A percentile compares a stretch with the other conserved stretches of the same genome.
Evolutionary conservation across 495 filamentous ascomycete genomes (phyloP).

Genomic region (Xylaria intraflava): DNA sequence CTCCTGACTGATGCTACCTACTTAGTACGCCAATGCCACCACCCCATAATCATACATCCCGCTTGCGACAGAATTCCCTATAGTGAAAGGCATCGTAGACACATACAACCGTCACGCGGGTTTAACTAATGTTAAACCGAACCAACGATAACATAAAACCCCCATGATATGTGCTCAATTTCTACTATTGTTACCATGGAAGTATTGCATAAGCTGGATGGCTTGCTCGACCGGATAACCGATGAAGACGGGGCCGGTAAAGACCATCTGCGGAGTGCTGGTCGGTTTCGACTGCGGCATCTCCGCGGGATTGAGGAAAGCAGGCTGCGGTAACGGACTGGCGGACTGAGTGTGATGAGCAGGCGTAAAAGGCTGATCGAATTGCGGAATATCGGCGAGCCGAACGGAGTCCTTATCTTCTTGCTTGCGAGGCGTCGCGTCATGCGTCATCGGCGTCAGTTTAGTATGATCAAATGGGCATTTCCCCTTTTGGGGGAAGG

Average conservation of each 20-base stretch:
- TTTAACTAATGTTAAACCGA: background rate
- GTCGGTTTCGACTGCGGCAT: constrained; percentile 19
- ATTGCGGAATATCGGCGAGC: constrained; percentile 9
- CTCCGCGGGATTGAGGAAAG: constrained; percentile 34
- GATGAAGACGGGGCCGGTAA: constrained; percentile 84
- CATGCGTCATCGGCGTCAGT: constrained; percentile 21
- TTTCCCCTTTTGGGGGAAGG: constrained; percentile 24
- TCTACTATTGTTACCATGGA: constrained; percentile 21
- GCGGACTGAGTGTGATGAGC: constrained; percentile 10
- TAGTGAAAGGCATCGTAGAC: background rate
- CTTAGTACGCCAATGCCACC: background rate
- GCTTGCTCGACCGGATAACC: constrained; percentile 79
- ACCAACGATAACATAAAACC: background rate
- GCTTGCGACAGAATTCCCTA: background rate
- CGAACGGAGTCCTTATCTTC: constrained; percentile 18
- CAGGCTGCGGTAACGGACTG: constrained; percentile 22
- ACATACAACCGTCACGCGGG: background rate
- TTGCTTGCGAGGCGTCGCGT: constrained; percentile 15
- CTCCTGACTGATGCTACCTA: constrained; percentile 5
- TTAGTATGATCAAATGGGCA: constrained; percentile 46
- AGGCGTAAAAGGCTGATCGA: constrained; percentile 19
- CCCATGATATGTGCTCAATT: background rate
- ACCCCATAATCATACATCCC: background rate
- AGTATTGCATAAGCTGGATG: constrained; percentile 59
- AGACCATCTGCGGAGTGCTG: constrained; percentile 56